Evolutionary conservation across 345 rosid species (phyloP), one percentile per base, ranked within the genome.

Genomic region (Luvunga scandens): DNA sequence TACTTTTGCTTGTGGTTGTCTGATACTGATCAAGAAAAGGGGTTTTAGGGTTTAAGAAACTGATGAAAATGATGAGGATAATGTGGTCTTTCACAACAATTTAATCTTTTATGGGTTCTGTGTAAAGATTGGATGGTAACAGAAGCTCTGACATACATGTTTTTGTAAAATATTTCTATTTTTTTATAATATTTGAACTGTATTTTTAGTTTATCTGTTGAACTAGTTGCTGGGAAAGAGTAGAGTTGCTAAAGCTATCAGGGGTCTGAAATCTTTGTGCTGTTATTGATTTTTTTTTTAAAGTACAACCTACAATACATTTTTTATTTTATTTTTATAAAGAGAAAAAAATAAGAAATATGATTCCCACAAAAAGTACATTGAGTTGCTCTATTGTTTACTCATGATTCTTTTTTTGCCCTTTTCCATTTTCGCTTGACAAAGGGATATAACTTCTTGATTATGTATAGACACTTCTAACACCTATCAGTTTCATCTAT

Each of bases 31-130:
- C 8, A 50, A 53, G 68, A 39, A 21, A 45, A 42, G 72, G 72
- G 45, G 39, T 50, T 69, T 31, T 53, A 38, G 81, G 79, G 28
- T 82, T 83, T 71, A 63, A 42, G 64, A 79, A 72, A 79, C 66
- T 72, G 8, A 75, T 30, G 75, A 65, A 81, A 77, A 81, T 71
- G 80, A 62, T 34, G 66, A 77, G 72, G 86, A 55, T 73, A 81
- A 60, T 83, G 73, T 83, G 55, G 83, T 76, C 72, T 75, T 81
- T 79, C 53, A 21, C 2, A 56, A 19, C 34, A 33, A 55, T 36
- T 27, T n/a, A 24, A 66, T 66, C 36, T 69, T 73, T 81, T 59
- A 61, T 59, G 71, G 12, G 22, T 7, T 24, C 57, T 65, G 65
- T 59, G 66, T 66, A 19, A 22, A 72, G 78, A 78, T 67, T 69